Conservation (phyloP, 331 rosid genomes). For the Ulmus americana region DNA sequence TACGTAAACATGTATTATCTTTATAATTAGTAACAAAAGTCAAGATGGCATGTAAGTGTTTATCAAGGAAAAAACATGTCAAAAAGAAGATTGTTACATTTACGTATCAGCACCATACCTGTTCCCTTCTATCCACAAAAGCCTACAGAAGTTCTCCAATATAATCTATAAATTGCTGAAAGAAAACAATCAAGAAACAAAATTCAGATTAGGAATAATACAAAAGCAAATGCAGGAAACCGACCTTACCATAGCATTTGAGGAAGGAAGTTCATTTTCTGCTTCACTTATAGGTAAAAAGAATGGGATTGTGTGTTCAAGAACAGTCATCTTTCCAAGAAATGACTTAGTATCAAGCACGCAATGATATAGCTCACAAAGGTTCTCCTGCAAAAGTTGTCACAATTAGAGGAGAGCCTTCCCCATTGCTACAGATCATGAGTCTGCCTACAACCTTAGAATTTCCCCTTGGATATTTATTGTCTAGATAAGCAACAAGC, state of each 20-base stretch:
- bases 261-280: constrained; percentile 80
- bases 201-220: constrained; percentile 24
- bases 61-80: not conserved
- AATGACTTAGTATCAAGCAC: constrained; percentile 94
- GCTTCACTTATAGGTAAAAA: constrained; percentile 76
- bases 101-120: constrained; percentile 43
- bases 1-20: too few species aligned
- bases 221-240: constrained; percentile 22
- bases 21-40: too few species aligned
- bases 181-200: constrained; percentile 22
- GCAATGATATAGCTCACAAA: constrained; percentile 72
- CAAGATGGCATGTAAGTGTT: not conserved
- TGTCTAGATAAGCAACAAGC: constrained; percentile 4
- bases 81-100: too few species aligned
- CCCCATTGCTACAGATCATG: not conserved
- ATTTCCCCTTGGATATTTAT: not conserved
- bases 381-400: constrained; percentile 58
- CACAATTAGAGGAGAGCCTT: constrained; percentile 17
- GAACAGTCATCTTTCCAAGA: constrained; percentile 88
- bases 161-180: constrained; percentile 89
- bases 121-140: constrained; percentile 94
- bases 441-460: not conserved
- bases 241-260: constrained; percentile 77
- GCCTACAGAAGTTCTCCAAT: constrained; percentile 91
- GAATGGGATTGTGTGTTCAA: constrained; percentile 92